Conservation (phyloP, 225 moss, liverwort and hornwort genomes). For the Marchantia polymorpha region DNA sequence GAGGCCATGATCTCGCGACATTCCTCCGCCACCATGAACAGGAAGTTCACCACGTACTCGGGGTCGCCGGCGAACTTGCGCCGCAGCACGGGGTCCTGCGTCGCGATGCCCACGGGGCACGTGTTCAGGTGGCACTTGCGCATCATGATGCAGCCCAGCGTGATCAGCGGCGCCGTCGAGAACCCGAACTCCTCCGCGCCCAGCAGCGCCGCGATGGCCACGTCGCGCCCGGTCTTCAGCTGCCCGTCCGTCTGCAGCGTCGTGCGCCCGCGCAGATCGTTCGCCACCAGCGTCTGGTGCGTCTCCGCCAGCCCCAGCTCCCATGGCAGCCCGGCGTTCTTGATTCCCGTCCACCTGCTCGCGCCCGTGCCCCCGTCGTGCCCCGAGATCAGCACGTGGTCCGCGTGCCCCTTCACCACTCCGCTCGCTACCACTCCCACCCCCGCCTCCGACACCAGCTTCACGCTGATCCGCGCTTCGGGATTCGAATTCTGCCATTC, state of each 20-base stretch:
- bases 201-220: constrained; percentile 65
- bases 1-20: constrained; percentile 66
- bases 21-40: constrained; percentile 80
- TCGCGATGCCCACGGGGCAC: constrained; percentile 75
- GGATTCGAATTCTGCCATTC: constrained; percentile 70
- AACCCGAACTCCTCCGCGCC: constrained; percentile 80
- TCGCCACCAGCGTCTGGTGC: constrained; percentile 68
- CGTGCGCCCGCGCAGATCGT: constrained; percentile 62
- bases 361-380: constrained; percentile 83
- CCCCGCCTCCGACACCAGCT: constrained; percentile 78
- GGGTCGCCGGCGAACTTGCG: constrained; percentile 66
- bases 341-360: constrained; percentile 74
- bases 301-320: constrained; percentile 76
- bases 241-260: constrained; percentile 66
- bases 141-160: constrained; percentile 82
- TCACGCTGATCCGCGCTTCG: constrained; percentile 69
- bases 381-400: constrained; percentile 74
- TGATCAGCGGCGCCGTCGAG: constrained; percentile 70
- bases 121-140: constrained; percentile 79
- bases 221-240: constrained; percentile 67
- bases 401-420: constrained; percentile 80
- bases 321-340: constrained; percentile 76
- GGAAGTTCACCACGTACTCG: constrained; percentile 68
- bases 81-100: constrained; percentile 66
- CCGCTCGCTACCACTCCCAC: constrained; percentile 82